phyloP scores from a whole-genome alignment of 768 basidiomycete genomes.

The Boletus pseudo-olivaceus region DNA sequence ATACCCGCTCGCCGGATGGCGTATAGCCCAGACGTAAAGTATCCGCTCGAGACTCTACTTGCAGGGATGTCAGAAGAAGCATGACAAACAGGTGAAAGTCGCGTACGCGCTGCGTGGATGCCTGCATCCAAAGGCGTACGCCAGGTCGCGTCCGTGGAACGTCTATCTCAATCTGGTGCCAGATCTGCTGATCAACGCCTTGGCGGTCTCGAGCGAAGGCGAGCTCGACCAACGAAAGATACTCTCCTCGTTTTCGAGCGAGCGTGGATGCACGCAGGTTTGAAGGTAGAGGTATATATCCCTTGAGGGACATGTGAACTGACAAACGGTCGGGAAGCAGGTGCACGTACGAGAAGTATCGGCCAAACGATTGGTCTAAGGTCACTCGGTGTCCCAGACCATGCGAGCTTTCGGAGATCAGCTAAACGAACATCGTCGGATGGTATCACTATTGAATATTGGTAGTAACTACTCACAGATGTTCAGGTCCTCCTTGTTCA shows the following conservation, averaged over 20 bases:
- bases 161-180: slow-evolving; percentile 99
- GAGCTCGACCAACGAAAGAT: slow-evolving; percentile 81
- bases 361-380: slow-evolving; percentile 94
- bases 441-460: background rate
- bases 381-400: slow-evolving; percentile 89
- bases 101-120: slow-evolving; percentile 81
- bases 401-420: slow-evolving; percentile 86
- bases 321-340: background rate
- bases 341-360: slow-evolving; percentile 71
- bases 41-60: slow-evolving; percentile 87
- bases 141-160: slow-evolving; percentile 95
- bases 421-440: slow-evolving; percentile 37
- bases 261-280: slow-evolving; percentile 73
- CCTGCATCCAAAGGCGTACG: slow-evolving; percentile 87
- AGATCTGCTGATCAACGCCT: slow-evolving; percentile 91
- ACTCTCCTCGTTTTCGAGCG: slow-evolving; percentile 89
- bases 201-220: slow-evolving; percentile 86
- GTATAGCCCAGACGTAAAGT: slow-evolving; percentile 97
- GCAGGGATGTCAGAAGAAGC: slow-evolving; percentile 19
- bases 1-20: slow-evolving; percentile 97
- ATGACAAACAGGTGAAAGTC: background rate
- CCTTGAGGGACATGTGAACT: slow-evolving; percentile 45
- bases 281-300: slow-evolving; percentile 85
- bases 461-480: slow-evolving; percentile 52
- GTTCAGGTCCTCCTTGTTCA: slow-evolving; percentile 74